A percentile compares a stretch with the other conserved stretches of the same genome.
Conservation (phyloP, 331 rosid genomes). For the Quercus tomentella region DNA sequence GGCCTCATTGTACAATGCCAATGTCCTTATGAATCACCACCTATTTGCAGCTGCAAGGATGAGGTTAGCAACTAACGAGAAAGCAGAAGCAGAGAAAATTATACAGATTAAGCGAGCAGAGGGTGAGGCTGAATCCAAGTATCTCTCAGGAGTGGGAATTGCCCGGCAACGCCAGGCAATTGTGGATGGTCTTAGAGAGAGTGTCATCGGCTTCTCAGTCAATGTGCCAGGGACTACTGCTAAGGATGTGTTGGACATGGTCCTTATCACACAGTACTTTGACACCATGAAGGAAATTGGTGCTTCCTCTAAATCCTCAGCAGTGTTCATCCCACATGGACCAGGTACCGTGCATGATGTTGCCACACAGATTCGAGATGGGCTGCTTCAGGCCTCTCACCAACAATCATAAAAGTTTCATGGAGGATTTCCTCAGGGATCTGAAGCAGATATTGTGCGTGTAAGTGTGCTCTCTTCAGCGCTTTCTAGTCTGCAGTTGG, state of each 20-base stretch:
- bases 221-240: conserved; percentile 75
- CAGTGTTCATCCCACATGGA: conserved; percentile 86
- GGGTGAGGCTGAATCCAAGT: conserved; percentile 81
- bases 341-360: conserved; percentile 71
- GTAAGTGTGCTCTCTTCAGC: not conserved
- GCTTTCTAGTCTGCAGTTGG: not conserved
- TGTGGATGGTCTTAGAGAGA: conserved; percentile 71
- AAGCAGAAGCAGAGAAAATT: conserved; percentile 82
- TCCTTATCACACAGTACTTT: conserved; percentile 76
- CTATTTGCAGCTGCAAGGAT: conserved; percentile 60
- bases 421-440: not conserved
- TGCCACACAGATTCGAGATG: conserved; percentile 74
- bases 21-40: not conserved
- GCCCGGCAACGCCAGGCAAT: conserved; percentile 89
- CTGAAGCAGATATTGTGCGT: not conserved
- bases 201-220: conserved; percentile 63
- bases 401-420: not conserved
- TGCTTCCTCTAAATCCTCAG: conserved; percentile 68
- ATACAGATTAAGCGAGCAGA: conserved; percentile 80
- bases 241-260: conserved; percentile 87
- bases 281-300: conserved; percentile 90
- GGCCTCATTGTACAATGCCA: not conserved
- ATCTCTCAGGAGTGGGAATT: conserved; percentile 75
- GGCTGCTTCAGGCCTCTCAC: conserved; percentile 56
- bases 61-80: conserved; percentile 85